phyloP scores from a whole-genome alignment of 1,284 basidiomycete genomes.

The Leccinum pachyderme region DNA sequence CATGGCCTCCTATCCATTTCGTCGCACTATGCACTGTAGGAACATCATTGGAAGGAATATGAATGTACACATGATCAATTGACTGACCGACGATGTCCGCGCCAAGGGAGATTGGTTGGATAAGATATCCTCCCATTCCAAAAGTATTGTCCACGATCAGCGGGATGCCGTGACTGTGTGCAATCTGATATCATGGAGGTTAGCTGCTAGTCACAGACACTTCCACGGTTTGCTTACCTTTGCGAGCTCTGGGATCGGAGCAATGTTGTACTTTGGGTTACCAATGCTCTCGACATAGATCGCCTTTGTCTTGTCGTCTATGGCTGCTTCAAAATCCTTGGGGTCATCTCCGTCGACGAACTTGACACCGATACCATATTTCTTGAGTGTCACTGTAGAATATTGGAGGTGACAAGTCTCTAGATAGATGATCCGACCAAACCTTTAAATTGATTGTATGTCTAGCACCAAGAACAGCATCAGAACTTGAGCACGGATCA shows the following conservation, averaged over 20 bases:
- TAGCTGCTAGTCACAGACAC: not conserved
- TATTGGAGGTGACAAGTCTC: not conserved
- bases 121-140: slow-evolving; percentile 65
- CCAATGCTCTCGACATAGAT: slow-evolving; percentile 84
- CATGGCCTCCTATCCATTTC: slow-evolving; percentile 92
- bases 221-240: slow-evolving; percentile 43
- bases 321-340: slow-evolving; percentile 67
- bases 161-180: slow-evolving; percentile 75
- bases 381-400: slow-evolving; percentile 66
- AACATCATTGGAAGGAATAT: not conserved
- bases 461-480: slow-evolving; percentile 39
- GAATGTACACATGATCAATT: not conserved
- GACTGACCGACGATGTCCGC: slow-evolving; percentile 74
- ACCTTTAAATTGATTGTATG: slow-evolving; percentile 89
- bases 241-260: slow-evolving; percentile 70
- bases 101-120: slow-evolving; percentile 75
- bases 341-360: slow-evolving; percentile 68
- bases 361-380: slow-evolving; percentile 76
- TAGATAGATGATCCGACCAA: not conserved
- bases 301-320: slow-evolving; percentile 76
- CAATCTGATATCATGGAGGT: slow-evolving; percentile 40
- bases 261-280: slow-evolving; percentile 81
- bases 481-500: not conserved
- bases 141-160: slow-evolving; percentile 91
- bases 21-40: slow-evolving; percentile 75